Percentiles rank a stretch among this genome's conserved stretches.
phyloP scores from a whole-genome alignment of 2,329 filamentous ascomycete species.

The Trichoderma endophyticum region DNA sequence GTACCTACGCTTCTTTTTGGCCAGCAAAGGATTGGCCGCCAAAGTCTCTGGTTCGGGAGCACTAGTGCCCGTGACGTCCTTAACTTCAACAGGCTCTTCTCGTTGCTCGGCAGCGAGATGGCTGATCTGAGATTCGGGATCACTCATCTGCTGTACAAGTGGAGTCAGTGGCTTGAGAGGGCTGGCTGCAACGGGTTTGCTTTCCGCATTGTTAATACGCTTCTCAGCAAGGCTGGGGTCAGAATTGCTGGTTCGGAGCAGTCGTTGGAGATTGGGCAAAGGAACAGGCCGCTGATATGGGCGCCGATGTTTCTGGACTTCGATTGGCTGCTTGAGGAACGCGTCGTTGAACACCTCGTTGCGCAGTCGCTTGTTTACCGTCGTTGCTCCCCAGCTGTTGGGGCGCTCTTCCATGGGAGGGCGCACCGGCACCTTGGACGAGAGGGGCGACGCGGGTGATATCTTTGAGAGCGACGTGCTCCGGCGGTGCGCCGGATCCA shows the following conservation, averaged over 20 bases:
- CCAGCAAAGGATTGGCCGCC: slow-evolving; percentile 37
- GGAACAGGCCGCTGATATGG: slow-evolving; percentile 67
- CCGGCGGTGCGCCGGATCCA: slow-evolving; percentile 32
- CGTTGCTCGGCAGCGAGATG: slow-evolving; percentile 28
- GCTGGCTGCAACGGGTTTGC: slow-evolving; percentile 6
- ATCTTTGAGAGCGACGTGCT: slow-evolving; percentile 33
- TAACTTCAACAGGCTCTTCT: slow-evolving; percentile 40
- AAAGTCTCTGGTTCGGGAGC: slow-evolving; percentile 60
- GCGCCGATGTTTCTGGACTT: slow-evolving; percentile 71
- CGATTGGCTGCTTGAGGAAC: slow-evolving; percentile 79
- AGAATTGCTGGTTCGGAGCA: slow-evolving; percentile 38
- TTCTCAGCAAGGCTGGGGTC: slow-evolving; percentile 39
- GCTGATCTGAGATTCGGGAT: slow-evolving; percentile 31
- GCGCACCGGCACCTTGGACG: slow-evolving; percentile 23
- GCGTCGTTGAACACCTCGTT: slow-evolving; percentile 93
- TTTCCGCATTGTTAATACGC: not conserved
- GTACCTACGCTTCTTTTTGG: slow-evolving; percentile 67
- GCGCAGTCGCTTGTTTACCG: slow-evolving; percentile 80
- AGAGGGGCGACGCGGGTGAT: slow-evolving; percentile 14
- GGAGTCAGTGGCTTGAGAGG: not conserved
- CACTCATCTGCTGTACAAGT: slow-evolving; percentile 25
- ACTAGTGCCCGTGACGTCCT: slow-evolving; percentile 61
- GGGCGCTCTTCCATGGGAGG: slow-evolving; percentile 53
- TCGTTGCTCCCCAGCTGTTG: slow-evolving; percentile 84
- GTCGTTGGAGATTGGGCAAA: slow-evolving; percentile 45